phyloP scores from a whole-genome alignment of 495 filamentous ascomycete species.

The Haplographium delicatum region DNA sequence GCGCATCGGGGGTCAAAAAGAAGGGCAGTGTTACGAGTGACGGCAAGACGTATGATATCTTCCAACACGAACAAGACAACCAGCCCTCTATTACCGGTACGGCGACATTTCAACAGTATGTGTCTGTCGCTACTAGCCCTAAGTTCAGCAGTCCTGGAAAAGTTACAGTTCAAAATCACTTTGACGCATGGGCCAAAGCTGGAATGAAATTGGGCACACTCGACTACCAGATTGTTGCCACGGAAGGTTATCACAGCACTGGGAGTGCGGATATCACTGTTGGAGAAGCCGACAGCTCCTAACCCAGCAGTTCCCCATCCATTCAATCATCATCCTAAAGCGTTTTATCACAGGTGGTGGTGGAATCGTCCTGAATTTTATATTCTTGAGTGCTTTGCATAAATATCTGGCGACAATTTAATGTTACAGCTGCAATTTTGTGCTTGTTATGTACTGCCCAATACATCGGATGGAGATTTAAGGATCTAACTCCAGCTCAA shows the following conservation, averaged over 20 bases:
- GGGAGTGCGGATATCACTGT: conserved; percentile 12
- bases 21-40: conserved; percentile 53
- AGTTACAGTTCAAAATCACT: conserved; percentile 26
- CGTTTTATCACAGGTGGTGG: too few relatives aligned
- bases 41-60: conserved; percentile 61
- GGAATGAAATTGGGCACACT: conserved; percentile 32
- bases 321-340: too few relatives aligned
- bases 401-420: too few relatives aligned
- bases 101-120: conserved; percentile 53
- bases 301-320: too few relatives aligned
- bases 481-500: too few relatives aligned
- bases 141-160: conserved; percentile 34
- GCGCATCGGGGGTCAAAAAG: conserved; percentile 35
- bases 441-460: too few relatives aligned
- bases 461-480: too few relatives aligned
- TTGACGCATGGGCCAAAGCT: conserved; percentile 30
- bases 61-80: conserved; percentile 52
- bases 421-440: too few relatives aligned
- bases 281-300: too few relatives aligned
- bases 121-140: conserved; percentile 43
- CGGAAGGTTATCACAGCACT: conserved; percentile 9
- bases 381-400: too few relatives aligned
- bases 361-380: too few relatives aligned
- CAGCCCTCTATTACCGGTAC: conserved; percentile 54
- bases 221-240: conserved; percentile 13